Evolutionary conservation across 768 basidiomycete species (phyloP).

Genomic region (Psilocybe cyanescens): DNA sequence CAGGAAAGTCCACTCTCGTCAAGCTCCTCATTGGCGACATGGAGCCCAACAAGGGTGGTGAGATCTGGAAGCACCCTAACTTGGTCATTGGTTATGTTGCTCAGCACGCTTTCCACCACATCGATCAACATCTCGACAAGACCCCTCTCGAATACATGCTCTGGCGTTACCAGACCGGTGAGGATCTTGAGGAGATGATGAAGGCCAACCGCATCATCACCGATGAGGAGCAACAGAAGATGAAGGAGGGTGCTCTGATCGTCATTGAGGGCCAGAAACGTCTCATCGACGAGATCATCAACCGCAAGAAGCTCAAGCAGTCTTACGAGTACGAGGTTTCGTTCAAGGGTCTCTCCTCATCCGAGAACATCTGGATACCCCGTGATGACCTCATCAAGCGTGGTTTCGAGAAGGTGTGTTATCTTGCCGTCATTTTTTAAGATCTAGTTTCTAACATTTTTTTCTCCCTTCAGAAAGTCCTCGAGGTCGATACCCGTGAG

Average conservation of each 20-base stretch:
- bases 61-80: slow-evolving; percentile 99
- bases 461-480: slow-evolving; percentile 68
- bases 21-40: slow-evolving; percentile 96
- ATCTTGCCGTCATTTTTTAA: slow-evolving; percentile 1
- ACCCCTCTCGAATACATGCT: slow-evolving; percentile 99
- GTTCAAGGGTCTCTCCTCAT: slow-evolving; percentile 92
- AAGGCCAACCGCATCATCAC: slow-evolving; percentile 89
- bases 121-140: slow-evolving; percentile 98
- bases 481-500: slow-evolving; percentile 97
- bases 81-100: slow-evolving; percentile 99
- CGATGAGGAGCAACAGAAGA: slow-evolving; percentile 90
- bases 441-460: slow-evolving; percentile 15
- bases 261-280: slow-evolving; percentile 95
- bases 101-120: slow-evolving; percentile 99
- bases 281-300: slow-evolving; percentile 87
- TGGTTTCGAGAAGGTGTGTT: slow-evolving; percentile 88
- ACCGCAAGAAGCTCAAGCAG: slow-evolving; percentile 98
- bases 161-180: slow-evolving; percentile 99
- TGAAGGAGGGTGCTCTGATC: slow-evolving; percentile 91
- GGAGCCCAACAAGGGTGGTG: slow-evolving; percentile 95
- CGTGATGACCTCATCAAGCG: slow-evolving; percentile 98
- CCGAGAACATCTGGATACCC: slow-evolving; percentile 97
- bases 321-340: slow-evolving; percentile 98
- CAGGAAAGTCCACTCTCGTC: slow-evolving; percentile 97
- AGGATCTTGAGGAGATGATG: slow-evolving; percentile 95